Percentiles rank a stretch among this genome's conserved stretches.
Evolutionary conservation across 1,139 yeast genomes (phyloP).

Genomic region (Blastobotrys niveus): DNA sequence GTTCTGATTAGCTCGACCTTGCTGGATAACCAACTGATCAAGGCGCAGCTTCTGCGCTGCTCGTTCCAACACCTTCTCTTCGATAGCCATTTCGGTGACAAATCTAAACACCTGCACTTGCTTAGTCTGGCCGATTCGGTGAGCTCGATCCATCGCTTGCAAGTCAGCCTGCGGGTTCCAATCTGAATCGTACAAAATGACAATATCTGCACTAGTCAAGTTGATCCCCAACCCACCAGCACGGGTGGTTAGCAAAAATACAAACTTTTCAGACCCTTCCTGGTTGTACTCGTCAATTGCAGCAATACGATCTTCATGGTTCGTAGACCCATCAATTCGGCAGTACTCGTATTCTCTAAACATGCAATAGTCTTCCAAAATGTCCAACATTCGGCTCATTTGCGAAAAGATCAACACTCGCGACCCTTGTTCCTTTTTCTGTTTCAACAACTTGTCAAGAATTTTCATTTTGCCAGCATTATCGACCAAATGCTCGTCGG

Average conservation of each 20-base stretch:
- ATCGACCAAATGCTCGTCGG: slow-evolving; percentile 86
- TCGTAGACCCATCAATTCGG: slow-evolving; percentile 92
- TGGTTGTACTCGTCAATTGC: slow-evolving; percentile 91
- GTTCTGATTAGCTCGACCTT: slow-evolving; percentile 60
- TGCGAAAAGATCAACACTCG: slow-evolving; percentile 90
- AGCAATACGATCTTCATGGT: slow-evolving; percentile 86
- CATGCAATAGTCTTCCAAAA: slow-evolving; percentile 86
- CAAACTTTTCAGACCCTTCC: slow-evolving; percentile 76
- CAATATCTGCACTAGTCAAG: slow-evolving; percentile 87
- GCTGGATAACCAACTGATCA: slow-evolving; percentile 94
- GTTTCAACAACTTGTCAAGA: slow-evolving; percentile 72
- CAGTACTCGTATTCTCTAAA: slow-evolving; percentile 83
- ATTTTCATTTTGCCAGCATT: slow-evolving; percentile 90
- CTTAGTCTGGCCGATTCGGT: slow-evolving; percentile 94
- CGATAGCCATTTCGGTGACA: slow-evolving; percentile 93
- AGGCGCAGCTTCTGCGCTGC: slow-evolving; percentile 92
- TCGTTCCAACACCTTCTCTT: slow-evolving; percentile 90
- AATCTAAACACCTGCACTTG: slow-evolving; percentile 90
- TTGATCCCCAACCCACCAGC: slow-evolving; percentile 98
- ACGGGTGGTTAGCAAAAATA: slow-evolving; percentile 85
- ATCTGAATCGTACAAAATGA: slow-evolving; percentile 85
- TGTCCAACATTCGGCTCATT: slow-evolving; percentile 89
- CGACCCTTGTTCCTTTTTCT: slow-evolving; percentile 72
- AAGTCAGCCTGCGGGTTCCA: slow-evolving; percentile 99
- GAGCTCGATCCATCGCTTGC: slow-evolving; percentile 99